Evolutionary conservation across 2,329 filamentous ascomycete species (phyloP).

Genomic region (Capronia coronata): DNA sequence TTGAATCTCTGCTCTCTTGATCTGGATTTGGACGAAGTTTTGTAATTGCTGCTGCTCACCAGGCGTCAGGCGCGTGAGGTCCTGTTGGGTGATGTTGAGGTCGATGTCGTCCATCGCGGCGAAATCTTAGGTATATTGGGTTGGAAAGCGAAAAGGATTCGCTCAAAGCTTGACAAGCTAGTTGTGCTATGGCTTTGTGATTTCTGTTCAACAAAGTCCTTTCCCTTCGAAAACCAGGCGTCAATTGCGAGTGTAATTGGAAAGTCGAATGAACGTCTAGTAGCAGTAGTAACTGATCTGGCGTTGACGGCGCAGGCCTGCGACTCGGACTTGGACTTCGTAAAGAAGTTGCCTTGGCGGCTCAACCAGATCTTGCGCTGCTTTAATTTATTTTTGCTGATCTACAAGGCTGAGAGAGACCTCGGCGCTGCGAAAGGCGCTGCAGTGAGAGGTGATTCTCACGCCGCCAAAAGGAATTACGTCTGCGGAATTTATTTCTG

Average conservation of each 20-base stretch:
- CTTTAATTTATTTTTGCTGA: neutral
- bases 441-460: no score
- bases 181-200: no score
- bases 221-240: neutral
- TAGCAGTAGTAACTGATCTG: neutral
- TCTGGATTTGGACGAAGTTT: conserved; percentile 76
- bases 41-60: conserved; percentile 82
- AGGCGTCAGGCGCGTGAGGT: conserved; percentile 54
- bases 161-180: no score
- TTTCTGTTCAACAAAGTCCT: neutral
- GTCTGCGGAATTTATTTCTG: neutral
- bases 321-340: neutral
- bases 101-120: conserved; percentile 23
- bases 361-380: neutral
- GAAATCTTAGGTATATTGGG: no score
- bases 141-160: no score
- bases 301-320: neutral
- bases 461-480: neutral
- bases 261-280: neutral
- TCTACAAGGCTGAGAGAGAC: neutral
- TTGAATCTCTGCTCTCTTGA: conserved; percentile 63
- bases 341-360: neutral
- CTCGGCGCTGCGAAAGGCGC: no score
- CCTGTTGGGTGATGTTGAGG: conserved; percentile 23
- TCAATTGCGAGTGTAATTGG: no score